Conservation (phyloP, 2,329 filamentous ascomycete genomes). For the Penicillium sp. region DNA sequence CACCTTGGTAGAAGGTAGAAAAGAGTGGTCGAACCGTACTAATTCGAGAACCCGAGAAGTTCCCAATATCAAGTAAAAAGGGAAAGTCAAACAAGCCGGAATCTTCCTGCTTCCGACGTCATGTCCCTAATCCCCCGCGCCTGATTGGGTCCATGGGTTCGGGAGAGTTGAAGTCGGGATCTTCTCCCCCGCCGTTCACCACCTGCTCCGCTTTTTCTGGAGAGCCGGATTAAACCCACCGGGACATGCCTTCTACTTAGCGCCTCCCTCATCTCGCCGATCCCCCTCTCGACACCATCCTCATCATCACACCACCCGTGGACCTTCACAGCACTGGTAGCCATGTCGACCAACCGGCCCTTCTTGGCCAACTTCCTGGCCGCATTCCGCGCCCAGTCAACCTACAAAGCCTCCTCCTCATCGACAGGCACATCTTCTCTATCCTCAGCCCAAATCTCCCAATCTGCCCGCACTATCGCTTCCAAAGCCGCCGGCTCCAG, state of each 20-base stretch:
- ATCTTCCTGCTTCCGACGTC: conserved; percentile 20
- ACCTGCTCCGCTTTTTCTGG: background rate
- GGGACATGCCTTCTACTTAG: background rate
- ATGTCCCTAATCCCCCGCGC: conserved; percentile 17
- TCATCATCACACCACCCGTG: conserved; percentile 14
- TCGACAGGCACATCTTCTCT: conserved; percentile 36
- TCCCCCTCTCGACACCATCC: conserved; percentile 4
- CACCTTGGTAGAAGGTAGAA: no score
- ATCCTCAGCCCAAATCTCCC: conserved; percentile 41
- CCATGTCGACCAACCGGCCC: conserved; percentile 63
- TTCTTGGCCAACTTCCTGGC: conserved; percentile 68
- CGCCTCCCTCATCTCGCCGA: background rate
- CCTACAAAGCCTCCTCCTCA: conserved; percentile 56
- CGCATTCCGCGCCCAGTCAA: conserved; percentile 64
- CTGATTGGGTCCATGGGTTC: conserved; percentile 19
- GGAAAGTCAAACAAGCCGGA: conserved; percentile 5
- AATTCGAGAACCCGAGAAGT: background rate
- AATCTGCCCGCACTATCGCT: conserved; percentile 48
- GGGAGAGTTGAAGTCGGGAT: conserved; percentile 14
- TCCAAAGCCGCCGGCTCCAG: conserved; percentile 39
- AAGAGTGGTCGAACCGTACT: no score
- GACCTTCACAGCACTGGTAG: background rate
- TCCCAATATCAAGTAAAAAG: background rate
- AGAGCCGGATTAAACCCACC: background rate
- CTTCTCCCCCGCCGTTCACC: background rate